Percentiles rank a stretch among this genome's conserved stretches.
These are phyloP conservation scores for Aspergillus sp. DNA, from an alignment of 2,329 filamentous ascomycete species.

Conservation along the genomic window DNA sequence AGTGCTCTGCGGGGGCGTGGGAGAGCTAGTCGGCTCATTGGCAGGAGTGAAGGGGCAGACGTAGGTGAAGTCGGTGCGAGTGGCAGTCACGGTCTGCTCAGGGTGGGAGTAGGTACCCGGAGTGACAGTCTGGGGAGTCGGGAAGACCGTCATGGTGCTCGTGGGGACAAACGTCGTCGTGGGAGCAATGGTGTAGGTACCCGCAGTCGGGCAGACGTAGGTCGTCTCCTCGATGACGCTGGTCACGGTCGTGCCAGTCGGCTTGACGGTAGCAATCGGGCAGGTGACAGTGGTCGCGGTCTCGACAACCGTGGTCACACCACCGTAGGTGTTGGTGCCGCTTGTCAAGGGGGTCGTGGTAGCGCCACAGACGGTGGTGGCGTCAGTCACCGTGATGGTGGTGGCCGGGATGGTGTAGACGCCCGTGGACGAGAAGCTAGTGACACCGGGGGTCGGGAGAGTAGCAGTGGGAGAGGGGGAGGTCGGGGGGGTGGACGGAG, in stretches of 20 bases:
- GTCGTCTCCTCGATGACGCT: constrained; percentile 60
- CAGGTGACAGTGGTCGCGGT: constrained; percentile 59
- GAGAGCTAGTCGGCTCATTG: constrained; percentile 19
- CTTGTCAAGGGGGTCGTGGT: constrained; percentile 52
- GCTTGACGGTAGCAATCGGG: constrained; percentile 58
- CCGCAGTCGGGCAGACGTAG: constrained; percentile 62
- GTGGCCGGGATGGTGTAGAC: constrained; percentile 67
- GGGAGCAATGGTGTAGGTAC: constrained; percentile 67
- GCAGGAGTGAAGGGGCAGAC: constrained; percentile 58
- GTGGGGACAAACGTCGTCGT: constrained; percentile 51
- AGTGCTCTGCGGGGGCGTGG: constrained; percentile 16
- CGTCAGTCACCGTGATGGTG: constrained; percentile 57
- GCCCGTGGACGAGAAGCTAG: constrained; percentile 55
- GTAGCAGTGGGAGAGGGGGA: constrained; percentile 17
- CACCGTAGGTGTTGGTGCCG: constrained; percentile 61
- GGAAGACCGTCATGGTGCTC: constrained; percentile 50
- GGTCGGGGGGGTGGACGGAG: constrained; percentile 6
- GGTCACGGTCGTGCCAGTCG: constrained; percentile 49
- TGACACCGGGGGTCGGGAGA: constrained; percentile 41
- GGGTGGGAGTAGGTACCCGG: constrained; percentile 67
- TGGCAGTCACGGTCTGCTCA: constrained; percentile 57
- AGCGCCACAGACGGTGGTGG: constrained; percentile 57
- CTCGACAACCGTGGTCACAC: constrained; percentile 61
- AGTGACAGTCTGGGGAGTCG: constrained; percentile 53
- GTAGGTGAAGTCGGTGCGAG: constrained; percentile 57